Base-by-base conservation (phyloP, 495 filamentous ascomycete species). In the Daldinia bambusicola region DNA sequence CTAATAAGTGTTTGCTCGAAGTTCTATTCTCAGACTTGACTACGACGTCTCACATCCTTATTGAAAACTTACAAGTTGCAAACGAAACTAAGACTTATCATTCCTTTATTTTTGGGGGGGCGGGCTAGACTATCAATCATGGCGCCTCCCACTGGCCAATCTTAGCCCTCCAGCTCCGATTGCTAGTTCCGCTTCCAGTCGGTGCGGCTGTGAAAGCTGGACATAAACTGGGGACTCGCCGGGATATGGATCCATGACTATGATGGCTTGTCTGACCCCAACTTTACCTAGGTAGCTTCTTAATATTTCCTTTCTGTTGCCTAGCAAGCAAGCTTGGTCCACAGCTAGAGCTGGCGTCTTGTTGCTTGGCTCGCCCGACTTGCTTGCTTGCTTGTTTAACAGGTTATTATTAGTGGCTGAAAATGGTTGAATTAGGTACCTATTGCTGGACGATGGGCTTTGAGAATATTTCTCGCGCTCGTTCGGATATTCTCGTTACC, bases 271-370 rank as follows among this genome's bases (percentile, higher is more conserved):
- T 55, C 30, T 32, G 32, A 32, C 52, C 31, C 30, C 30, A 36
- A 34, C 52, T 34, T n/a, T n/a, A n/a, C n/a, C n/a, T n/a, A n/a
- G n/a, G n/a, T 55, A 43, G 61, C 55, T 38, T 56, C 56, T 48
- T 37, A 13, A 45, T 58, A 12, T 18, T 38, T 18, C 41, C 20
- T 3, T 40, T 61, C 18, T 45, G 55, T 32, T 37, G 20, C 20
- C 31, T 55, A 6, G 20, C 18, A 48, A 6, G 20, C 18, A 48
- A 34, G 43, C 45, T 20, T 65, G 26, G 37, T 71, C 51, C 62
- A 43, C 43, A 66, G 62, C 62, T 61, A 50, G 58, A 71, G 62
- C 53, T 63, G 51, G 63, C 52, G 43, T 26, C 32, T 36, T 55
- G 12, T 13, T 50, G 16, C 26, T n/a, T 58, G 50, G 56, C 50